Evolutionary conservation across 2,329 filamentous ascomycete species (phyloP), one percentile per base, ranked within the genome.

Genomic region (Fusarium penzigii): DNA sequence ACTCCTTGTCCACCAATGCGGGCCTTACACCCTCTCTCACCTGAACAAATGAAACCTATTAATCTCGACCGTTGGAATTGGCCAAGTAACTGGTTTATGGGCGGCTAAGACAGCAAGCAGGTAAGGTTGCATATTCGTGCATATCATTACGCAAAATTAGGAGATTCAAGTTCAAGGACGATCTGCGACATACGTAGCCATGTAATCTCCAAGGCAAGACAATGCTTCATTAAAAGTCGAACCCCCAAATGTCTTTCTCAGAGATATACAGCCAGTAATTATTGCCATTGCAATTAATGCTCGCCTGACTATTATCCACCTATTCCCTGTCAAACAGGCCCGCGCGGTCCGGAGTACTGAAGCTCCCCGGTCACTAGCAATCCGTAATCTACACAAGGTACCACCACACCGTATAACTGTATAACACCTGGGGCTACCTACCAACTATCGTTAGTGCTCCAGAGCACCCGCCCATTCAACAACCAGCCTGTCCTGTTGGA

Each of bases 401-500:
- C 39, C 39, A 20, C 39, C n/a, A 40, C 32, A 36, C 32, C 13
- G 32, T 36, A 36, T 14, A 11, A 51, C 60, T 56, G 48, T 44
- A 48, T 47, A 52, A 25, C 20, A 25, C 20, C n/a, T n/a, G n/a
- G n/a, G n/a, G n/a, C n/a, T n/a, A n/a, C n/a, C 20, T 25, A 25
- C 20, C 20, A 25, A 25, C 20, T 5, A 25, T 25, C 20, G 20
- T 25, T 25, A 25, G 20, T 36, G 13, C 32, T 36, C 32, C 32
- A 9, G 5, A 36, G 32, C 9, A 36, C 13, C 4, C 13, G 58
- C 59, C 50, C 55, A 58, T 54, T 58, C 20, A 54, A 59, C 50
- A 61, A 56, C 62, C 53, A 56, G 57, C 53, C 61, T 55, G 60
- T 56, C 55, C 63, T 56, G 61, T 57, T 47, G 42, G 49, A 42